Conservation (phyloP, 2,329 filamentous ascomycete species). For the Pseudopithomyces chartarum region DNA sequence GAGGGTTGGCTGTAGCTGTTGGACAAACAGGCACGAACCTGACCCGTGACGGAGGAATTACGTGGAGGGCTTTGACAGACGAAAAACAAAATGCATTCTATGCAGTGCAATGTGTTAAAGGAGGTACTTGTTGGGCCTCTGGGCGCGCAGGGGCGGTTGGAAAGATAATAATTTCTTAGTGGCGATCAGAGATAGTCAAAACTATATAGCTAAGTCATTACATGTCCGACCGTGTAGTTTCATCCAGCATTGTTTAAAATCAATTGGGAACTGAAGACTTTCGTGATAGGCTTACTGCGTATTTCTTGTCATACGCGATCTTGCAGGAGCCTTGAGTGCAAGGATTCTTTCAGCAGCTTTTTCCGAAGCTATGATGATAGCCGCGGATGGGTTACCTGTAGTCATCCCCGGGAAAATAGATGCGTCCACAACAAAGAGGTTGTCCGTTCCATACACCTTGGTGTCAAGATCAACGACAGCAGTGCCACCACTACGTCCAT, state of each 20-base stretch:
- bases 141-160: neutral
- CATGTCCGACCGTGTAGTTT: no score
- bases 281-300: no score
- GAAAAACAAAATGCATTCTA: neutral
- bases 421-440: slow-evolving; percentile 50
- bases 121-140: neutral
- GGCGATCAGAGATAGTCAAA: neutral
- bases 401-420: slow-evolving; percentile 49
- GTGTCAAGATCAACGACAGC: slow-evolving; percentile 55
- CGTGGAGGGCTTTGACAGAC: neutral
- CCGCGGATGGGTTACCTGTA: slow-evolving; percentile 34
- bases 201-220: no score
- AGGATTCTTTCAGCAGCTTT: slow-evolving; percentile 35
- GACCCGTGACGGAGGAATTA: neutral
- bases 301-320: neutral
- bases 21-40: slow-evolving; percentile 1
- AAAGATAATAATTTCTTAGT: neutral
- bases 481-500: slow-evolving; percentile 39
- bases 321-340: slow-evolving; percentile 19
- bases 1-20: neutral
- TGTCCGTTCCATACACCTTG: slow-evolving; percentile 49
- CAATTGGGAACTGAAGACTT: neutral
- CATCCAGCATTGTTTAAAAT: neutral
- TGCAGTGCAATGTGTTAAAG: neutral
- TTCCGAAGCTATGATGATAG: slow-evolving; percentile 34